phyloP scores from a whole-genome alignment of 1,284 basidiomycete genomes.

The Trichosporon faecale region DNA sequence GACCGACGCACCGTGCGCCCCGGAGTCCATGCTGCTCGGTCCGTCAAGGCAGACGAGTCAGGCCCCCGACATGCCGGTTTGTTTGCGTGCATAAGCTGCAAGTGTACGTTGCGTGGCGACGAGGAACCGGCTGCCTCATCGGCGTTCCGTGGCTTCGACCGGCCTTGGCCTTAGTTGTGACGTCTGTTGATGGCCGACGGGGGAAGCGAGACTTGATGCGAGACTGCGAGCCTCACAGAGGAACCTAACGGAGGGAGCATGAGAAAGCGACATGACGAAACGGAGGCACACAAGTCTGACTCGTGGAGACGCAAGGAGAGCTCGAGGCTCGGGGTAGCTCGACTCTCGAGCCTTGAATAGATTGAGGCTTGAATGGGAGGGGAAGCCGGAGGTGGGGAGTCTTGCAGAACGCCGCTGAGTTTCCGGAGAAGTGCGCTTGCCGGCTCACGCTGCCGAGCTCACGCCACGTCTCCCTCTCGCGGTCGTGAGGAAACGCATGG shows the following conservation, averaged over 20 bases:
- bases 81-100: neutral
- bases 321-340: neutral
- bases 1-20: neutral
- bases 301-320: neutral
- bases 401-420: neutral
- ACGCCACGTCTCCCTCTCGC: neutral
- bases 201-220: neutral
- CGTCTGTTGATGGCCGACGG: neutral
- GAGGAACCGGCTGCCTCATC: neutral
- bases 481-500: neutral
- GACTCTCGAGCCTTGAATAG: neutral
- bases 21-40: too few relatives aligned
- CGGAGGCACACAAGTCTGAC: neutral
- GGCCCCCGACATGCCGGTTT: neutral
- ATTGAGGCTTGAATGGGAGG: neutral
- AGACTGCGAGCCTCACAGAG: neutral
- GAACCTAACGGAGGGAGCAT: neutral
- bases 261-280: slow-evolving; percentile 2
- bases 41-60: neutral
- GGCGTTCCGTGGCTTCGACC: neutral
- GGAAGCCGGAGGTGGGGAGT: neutral
- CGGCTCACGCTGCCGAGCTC: too few relatives aligned
- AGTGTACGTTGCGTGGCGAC: neutral
- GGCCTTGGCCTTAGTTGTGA: neutral
- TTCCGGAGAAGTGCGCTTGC: neutral